Evolutionary conservation across 495 filamentous ascomycete genomes (phyloP).

Genomic region (Penicillium antarcticum): DNA sequence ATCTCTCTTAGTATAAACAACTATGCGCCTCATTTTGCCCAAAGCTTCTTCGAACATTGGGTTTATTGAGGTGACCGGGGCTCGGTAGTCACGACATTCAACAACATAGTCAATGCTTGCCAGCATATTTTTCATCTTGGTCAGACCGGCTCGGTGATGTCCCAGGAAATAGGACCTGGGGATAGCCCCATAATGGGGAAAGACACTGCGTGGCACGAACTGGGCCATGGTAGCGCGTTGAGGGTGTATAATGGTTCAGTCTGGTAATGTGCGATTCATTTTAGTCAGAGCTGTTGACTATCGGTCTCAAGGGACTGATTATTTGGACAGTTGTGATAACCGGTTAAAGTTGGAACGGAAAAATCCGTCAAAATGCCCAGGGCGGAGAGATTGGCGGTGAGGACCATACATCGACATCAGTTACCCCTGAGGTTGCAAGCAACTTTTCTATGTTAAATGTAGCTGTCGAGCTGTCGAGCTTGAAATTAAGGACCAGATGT

Average conservation of each 20-base stretch:
- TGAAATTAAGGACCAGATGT: too few species aligned
- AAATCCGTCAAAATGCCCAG: constrained; percentile 4
- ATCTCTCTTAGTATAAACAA: constrained; percentile 92
- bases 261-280: constrained; percentile 7
- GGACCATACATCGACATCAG: too few species aligned
- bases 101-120: constrained; percentile 82
- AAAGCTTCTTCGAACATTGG: constrained; percentile 82
- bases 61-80: constrained; percentile 85
- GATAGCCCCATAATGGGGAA: constrained; percentile 66
- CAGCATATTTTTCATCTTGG: constrained; percentile 80
- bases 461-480: too few species aligned
- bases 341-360: not conserved
- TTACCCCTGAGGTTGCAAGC: too few species aligned
- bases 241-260: not conserved
- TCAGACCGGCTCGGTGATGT: constrained; percentile 81
- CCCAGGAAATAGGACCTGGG: constrained; percentile 95
- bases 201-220: constrained; percentile 72
- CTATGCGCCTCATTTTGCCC: constrained; percentile 62
- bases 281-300: not conserved
- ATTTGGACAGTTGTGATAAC: not conserved
- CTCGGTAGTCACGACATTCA: constrained; percentile 91
- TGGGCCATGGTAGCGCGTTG: constrained; percentile 20
- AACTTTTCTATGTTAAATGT: too few species aligned
- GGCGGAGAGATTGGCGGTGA: constrained; percentile 5
- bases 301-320: not conserved